Evolutionary conservation across 495 filamentous ascomycete genomes (phyloP).

Genomic region (Penicillium canescens): DNA sequence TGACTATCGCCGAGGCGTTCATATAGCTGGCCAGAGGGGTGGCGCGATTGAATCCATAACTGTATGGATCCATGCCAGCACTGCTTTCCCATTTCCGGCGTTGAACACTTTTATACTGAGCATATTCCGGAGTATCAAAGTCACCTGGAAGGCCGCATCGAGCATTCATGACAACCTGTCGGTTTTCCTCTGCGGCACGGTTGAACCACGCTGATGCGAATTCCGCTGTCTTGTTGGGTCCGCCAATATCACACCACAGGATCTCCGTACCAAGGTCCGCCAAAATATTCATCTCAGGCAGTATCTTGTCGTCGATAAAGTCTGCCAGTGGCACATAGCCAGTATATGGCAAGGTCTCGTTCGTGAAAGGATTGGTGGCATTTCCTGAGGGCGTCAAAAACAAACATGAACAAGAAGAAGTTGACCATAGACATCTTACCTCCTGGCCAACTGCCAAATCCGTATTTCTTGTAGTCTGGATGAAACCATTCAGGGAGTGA

Average conservation of each 20-base stretch:
- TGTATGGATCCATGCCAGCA: slow-evolving; percentile 55
- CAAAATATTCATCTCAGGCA: slow-evolving; percentile 53
- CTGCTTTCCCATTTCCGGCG: slow-evolving; percentile 57
- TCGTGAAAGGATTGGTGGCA: slow-evolving; percentile 53
- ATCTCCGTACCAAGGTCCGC: slow-evolving; percentile 52
- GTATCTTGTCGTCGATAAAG: slow-evolving; percentile 49
- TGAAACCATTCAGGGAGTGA: slow-evolving; percentile 60
- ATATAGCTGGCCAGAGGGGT: slow-evolving; percentile 49
- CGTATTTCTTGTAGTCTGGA: slow-evolving; percentile 50
- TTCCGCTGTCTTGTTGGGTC: slow-evolving; percentile 45
- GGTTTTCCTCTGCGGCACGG: slow-evolving; percentile 27
- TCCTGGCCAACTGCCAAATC: slow-evolving; percentile 38
- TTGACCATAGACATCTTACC: slow-evolving; percentile 8
- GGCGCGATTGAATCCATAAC: slow-evolving; percentile 56
- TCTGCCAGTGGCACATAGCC: slow-evolving; percentile 46
- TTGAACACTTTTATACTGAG: slow-evolving; percentile 45
- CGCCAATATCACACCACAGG: slow-evolving; percentile 59
- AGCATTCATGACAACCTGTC: slow-evolving; percentile 52
- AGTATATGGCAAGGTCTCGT: slow-evolving; percentile 45
- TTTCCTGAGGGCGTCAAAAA: slow-evolving; percentile 21
- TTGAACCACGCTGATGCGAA: slow-evolving; percentile 54
- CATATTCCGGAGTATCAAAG: slow-evolving; percentile 56
- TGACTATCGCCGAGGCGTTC: slow-evolving; percentile 47
- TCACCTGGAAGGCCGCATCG: slow-evolving; percentile 53
- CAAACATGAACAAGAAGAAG: neutral